phyloP scores from a whole-genome alignment of 768 basidiomycete species.

The Auricularia heimuer region DNA sequence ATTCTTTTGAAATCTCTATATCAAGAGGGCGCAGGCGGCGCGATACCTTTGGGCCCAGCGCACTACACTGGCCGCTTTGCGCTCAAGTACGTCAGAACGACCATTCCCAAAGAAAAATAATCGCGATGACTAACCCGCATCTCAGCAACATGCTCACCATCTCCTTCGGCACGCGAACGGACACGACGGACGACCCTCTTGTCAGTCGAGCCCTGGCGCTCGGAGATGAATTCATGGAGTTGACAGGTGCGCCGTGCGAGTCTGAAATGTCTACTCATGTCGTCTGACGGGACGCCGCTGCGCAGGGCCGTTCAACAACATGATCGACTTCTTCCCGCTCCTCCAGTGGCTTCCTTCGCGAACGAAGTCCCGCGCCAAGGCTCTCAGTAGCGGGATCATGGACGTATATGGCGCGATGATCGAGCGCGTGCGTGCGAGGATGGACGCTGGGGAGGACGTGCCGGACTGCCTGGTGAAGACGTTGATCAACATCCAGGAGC shows the following conservation, averaged over 20 bases:
- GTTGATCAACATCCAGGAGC: slow-evolving; percentile 22
- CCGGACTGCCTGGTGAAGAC: slow-evolving; percentile 36
- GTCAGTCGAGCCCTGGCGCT: too few species aligned
- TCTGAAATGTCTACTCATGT: too few species aligned
- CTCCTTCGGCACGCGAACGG: too few species aligned
- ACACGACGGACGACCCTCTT: too few species aligned
- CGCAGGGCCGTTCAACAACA: slow-evolving; percentile 16
- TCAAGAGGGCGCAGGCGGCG: slow-evolving; percentile 23
- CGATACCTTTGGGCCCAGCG: slow-evolving; percentile 28
- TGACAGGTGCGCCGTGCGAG: too few species aligned
- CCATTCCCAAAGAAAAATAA: neutral
- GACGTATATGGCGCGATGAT: slow-evolving; percentile 32
- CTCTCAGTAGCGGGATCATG: slow-evolving; percentile 30
- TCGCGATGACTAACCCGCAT: too few species aligned
- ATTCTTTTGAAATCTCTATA: slow-evolving; percentile 31
- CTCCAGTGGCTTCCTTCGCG: slow-evolving; percentile 32
- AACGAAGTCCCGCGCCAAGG: slow-evolving; percentile 28
- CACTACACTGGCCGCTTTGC: slow-evolving; percentile 29
- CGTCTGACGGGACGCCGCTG: too few species aligned
- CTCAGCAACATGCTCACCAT: too few species aligned
- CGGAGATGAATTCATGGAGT: too few species aligned
- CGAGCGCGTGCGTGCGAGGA: slow-evolving; percentile 24
- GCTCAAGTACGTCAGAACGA: slow-evolving; percentile 13
- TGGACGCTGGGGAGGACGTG: slow-evolving; percentile 28
- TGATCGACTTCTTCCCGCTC: slow-evolving; percentile 34